Percentiles rank a stretch among this genome's conserved stretches.
These are phyloP conservation scores for Rhynchosporium agropyri DNA, from an alignment of 2,329 filamentous ascomycete genomes.

Conservation along the genomic window DNA sequence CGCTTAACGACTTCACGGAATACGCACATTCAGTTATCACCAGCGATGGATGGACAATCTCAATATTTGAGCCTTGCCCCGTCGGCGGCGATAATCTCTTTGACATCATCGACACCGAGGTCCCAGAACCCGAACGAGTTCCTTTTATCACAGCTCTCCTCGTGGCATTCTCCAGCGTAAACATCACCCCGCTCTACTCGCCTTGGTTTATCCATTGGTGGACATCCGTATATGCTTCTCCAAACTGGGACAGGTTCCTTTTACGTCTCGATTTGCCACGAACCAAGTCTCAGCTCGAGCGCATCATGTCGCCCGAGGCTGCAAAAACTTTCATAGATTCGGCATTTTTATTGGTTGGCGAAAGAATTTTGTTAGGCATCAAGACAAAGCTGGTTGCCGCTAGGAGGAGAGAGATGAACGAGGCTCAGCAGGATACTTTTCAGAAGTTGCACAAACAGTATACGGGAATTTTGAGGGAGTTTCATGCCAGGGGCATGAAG, in stretches of 20 bases:
- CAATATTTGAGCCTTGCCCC: constrained; percentile 23
- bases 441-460: constrained; percentile 15
- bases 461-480: constrained; percentile 26
- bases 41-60: constrained; percentile 20
- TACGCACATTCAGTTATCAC: constrained; percentile 23
- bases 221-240: constrained; percentile 22
- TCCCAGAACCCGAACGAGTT: constrained; percentile 19
- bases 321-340: constrained; percentile 24
- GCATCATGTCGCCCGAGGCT: constrained; percentile 21
- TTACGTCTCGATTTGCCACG: constrained; percentile 12
- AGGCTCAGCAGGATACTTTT: background rate
- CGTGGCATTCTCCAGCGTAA: constrained; percentile 24
- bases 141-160: constrained; percentile 24
- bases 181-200: constrained; percentile 11
- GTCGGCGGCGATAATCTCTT: constrained; percentile 24
- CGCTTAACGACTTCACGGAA: constrained; percentile 25
- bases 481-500: constrained; percentile 18
- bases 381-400: constrained; percentile 19
- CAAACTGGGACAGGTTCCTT: constrained; percentile 24
- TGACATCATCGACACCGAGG: constrained; percentile 15
- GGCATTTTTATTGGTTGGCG: constrained; percentile 23
- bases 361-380: constrained; percentile 22
- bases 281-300: constrained; percentile 19
- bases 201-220: constrained; percentile 26
- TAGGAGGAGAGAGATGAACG: constrained; percentile 13